Evolutionary conservation across 2,329 filamentous ascomycete genomes (phyloP), one percentile per base, ranked within the genome.

Genomic region (Arthrocladium fulminans): DNA sequence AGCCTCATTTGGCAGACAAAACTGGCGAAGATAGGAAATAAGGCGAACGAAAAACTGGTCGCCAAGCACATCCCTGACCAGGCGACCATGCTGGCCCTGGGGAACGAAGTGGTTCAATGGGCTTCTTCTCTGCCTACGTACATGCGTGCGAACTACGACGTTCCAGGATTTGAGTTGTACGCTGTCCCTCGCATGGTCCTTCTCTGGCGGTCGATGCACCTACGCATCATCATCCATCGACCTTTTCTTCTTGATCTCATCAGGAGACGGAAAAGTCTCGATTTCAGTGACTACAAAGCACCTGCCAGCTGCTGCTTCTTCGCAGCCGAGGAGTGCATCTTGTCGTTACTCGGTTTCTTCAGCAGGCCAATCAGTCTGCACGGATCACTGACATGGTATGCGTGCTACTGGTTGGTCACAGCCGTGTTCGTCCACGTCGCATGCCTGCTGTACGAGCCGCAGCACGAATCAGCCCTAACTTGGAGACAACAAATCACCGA

Each of bases 381-480:
- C 12, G 47, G 57, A n/a, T 54, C 55, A 3, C 47, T 59, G 7
- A 52, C 52, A 2, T 59, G 57, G 57, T 59, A 59, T 45, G 55
- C 57, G 2, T 58, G 54, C 9, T 59, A 53, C 44, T 59, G 57
- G 57, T 46, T 59, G 15, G 46, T 59, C 6, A 59, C 57, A 3
- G 57, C 57, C 8, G 57, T 52, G 25, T 59, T 59, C 24, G 57
- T 59, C 24, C 57, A 57, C 45, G 55, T 54, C 9, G 58, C 54
- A 1, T 59, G 54, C 40, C 56, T 58, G 29, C 51, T 59, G 5
- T 59, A 59, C 38, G 49, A 54, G n/a, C 41, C 54, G 51, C 43
- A 46, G 30, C 25, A 46, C 19, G 27, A 19, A 34, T 30, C 19
- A 13, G 43, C 25, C 7, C 25, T 20, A 35, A 13, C 17, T 9